phyloP scores from a whole-genome alignment of 225 moss, liverwort and hornwort species.

The Pseudisothecium myosuroides region DNA sequence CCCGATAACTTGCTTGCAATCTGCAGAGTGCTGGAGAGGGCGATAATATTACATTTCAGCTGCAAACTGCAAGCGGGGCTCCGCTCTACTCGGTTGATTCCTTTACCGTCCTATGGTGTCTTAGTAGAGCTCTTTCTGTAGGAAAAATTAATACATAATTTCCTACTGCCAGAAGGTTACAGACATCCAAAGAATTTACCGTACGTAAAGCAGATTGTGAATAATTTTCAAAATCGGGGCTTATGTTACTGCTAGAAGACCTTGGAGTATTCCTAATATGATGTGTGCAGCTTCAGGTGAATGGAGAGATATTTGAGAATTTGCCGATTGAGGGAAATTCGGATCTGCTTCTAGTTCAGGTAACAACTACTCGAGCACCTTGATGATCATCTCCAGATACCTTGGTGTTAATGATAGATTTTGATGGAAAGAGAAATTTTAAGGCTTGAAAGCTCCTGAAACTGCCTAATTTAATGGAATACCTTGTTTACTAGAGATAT shows the following conservation, averaged over 20 bases:
- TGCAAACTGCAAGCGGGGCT: slow-evolving; percentile 47
- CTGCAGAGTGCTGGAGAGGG: slow-evolving; percentile 11
- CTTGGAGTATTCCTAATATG: not conserved
- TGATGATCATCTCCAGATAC: not conserved
- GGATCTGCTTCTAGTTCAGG: slow-evolving; percentile 48
- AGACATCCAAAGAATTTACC: not conserved
- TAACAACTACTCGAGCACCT: not conserved
- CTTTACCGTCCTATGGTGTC: not conserved
- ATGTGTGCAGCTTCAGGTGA: slow-evolving; percentile 17
- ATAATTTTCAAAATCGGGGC: not conserved
- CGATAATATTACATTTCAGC: slow-evolving; percentile 12
- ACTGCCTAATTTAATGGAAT: not conserved
- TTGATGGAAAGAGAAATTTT: not conserved
- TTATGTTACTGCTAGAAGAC: not conserved
- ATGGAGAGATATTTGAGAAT: slow-evolving; percentile 47
- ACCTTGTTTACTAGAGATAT: not conserved
- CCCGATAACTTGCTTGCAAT: not conserved
- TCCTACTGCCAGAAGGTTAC: not conserved
- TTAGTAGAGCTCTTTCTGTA: not conserved
- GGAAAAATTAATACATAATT: not conserved
- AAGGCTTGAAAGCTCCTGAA: not conserved
- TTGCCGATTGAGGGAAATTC: slow-evolving; percentile 48
- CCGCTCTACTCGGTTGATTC: slow-evolving; percentile 39
- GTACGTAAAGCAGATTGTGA: not conserved
- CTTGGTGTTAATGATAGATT: not conserved